Percentiles rank a stretch among this genome's conserved stretches.
phyloP scores from a whole-genome alignment of 176 grass and related monocot species.

The Urochloa ruziziensis region DNA sequence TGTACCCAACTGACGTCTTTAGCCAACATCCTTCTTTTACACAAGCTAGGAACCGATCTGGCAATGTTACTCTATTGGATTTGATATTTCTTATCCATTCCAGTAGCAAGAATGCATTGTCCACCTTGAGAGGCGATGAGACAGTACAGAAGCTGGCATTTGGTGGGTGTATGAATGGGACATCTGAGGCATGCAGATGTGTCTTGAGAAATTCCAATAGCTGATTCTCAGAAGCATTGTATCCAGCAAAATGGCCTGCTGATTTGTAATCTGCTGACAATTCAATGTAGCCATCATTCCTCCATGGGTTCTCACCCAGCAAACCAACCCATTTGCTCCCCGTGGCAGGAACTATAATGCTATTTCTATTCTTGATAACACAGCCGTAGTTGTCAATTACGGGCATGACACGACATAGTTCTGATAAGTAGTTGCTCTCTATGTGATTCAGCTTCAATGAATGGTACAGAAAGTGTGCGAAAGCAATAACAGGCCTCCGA shows the following conservation, averaged over 20 bases:
- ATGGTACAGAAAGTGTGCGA: conserved; percentile 64
- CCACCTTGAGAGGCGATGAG: conserved; percentile 41
- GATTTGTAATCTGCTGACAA: conserved; percentile 52
- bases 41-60: conserved; percentile 41
- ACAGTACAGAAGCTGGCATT: conserved; percentile 40
- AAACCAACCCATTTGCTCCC: conserved; percentile 69
- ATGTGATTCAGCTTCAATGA: conserved; percentile 19
- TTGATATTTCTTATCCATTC: conserved; percentile 58
- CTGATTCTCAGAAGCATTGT: conserved; percentile 25
- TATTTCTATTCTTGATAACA: conserved; percentile 1
- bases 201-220: conserved; percentile 42
- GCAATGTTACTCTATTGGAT: not conserved
- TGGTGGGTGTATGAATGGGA: conserved; percentile 60
- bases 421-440: not conserved
- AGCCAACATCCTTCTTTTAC: conserved; percentile 59
- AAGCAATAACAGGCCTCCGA: conserved; percentile 34
- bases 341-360: conserved; percentile 62
- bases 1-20: conserved; percentile 63
- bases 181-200: conserved; percentile 34
- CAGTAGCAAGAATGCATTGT: conserved; percentile 66
- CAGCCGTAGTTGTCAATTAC: conserved; percentile 48
- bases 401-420: conserved; percentile 23
- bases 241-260: conserved; percentile 36
- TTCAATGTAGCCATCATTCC: conserved; percentile 38
- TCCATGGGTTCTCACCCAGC: conserved; percentile 71